These are phyloP conservation scores for Globisporangium nagaii DNA, from an alignment of 352 stramenopile species.

Conservation along the genomic window DNA sequence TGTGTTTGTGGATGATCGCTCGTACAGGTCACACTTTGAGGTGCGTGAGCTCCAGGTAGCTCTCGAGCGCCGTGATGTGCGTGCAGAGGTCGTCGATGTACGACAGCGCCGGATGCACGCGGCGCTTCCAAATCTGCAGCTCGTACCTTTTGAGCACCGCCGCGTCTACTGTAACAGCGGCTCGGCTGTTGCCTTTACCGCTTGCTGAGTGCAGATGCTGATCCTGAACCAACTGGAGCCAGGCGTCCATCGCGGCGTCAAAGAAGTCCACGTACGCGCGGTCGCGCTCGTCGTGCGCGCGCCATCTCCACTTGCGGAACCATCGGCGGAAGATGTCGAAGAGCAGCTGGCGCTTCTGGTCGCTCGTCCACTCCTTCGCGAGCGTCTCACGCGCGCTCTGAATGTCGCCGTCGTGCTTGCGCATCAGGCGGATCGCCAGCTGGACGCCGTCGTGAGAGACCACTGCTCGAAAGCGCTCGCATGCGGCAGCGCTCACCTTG, in stretches of 20 bases:
- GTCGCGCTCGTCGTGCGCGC: conserved; percentile 18
- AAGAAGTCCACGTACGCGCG: conserved; percentile 50
- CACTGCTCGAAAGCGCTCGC: conserved; percentile 40
- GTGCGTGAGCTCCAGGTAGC: conserved; percentile 43
- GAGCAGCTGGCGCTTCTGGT: conserved; percentile 41
- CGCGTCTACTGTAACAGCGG: conserved; percentile 10
- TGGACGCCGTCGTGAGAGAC: conserved; percentile 40
- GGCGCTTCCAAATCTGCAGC: conserved; percentile 60
- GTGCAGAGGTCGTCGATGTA: conserved; percentile 60
- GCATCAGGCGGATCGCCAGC: conserved; percentile 33
- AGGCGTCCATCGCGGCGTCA: conserved; percentile 49
- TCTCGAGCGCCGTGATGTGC: conserved; percentile 57
- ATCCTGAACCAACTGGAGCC: conserved; percentile 53
- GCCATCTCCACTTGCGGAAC: conserved; percentile 35
- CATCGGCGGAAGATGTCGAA: conserved; percentile 36
- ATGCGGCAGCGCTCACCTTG: conserved; percentile 36
- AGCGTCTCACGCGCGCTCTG: conserved; percentile 23
- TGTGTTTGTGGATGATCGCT: background rate
- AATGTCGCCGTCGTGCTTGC: conserved; percentile 23
- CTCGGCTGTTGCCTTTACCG: background rate
- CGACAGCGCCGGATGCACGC: conserved; percentile 35
- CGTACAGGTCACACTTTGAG: conserved; percentile 30
- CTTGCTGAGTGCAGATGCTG: conserved; percentile 20
- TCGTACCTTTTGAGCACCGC: conserved; percentile 47
- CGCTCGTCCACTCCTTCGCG: conserved; percentile 25